These are phyloP conservation scores for Penicillium palitans DNA, from an alignment of 2,329 filamentous ascomycete genomes.

Conservation along the genomic window DNA sequence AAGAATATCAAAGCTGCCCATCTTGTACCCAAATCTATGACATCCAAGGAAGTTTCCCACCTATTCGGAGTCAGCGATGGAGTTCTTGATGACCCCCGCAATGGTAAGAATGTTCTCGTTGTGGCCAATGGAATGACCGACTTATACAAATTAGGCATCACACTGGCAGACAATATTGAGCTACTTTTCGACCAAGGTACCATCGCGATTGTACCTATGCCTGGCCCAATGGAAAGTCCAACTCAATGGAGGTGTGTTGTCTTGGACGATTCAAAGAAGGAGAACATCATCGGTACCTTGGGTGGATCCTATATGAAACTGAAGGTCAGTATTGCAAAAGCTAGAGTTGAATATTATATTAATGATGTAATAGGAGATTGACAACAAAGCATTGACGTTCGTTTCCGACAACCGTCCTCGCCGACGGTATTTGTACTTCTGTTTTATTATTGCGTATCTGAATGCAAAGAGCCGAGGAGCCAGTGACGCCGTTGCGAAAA, in stretches of 20 bases:
- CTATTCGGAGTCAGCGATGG: neutral
- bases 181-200: neutral
- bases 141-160: neutral
- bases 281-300: neutral
- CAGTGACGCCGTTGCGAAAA: neutral
- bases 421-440: slow-evolving; percentile 23
- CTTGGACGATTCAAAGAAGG: neutral
- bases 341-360: neutral
- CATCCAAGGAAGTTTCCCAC: neutral
- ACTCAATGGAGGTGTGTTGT: neutral
- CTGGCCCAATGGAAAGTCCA: neutral
- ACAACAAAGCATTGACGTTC: slow-evolving; percentile 13
- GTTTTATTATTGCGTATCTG: slow-evolving; percentile 22
- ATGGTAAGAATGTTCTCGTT: neutral
- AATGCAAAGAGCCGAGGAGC: neutral
- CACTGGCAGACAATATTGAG: neutral
- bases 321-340: neutral
- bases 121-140: neutral
- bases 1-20: neutral
- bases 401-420: slow-evolving; percentile 17
- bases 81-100: neutral
- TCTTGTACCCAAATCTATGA: neutral
- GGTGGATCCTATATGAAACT: neutral
- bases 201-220: neutral
- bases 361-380: neutral